A percentile compares a stretch with the other conserved stretches of the same genome.
Conservation (phyloP, 257 asterid genomes). For the Lantana camara region DNA sequence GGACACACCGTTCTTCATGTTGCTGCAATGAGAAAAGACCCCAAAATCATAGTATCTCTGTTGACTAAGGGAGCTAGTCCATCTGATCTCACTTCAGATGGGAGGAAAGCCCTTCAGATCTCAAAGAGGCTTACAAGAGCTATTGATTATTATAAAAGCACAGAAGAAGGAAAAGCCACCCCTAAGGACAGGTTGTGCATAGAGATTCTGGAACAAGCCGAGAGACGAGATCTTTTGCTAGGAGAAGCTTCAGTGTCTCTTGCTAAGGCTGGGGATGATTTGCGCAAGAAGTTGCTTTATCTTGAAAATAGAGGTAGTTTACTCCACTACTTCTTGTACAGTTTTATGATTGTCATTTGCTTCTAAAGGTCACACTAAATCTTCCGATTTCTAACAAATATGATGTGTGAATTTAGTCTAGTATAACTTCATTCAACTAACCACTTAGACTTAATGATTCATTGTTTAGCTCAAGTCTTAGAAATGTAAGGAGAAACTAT, state of each 20-base stretch:
- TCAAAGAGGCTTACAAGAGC: slow-evolving; percentile 86
- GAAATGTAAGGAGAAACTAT: background rate
- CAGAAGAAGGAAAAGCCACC: slow-evolving; percentile 78
- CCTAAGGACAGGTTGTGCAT: slow-evolving; percentile 86
- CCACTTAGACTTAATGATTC: slow-evolving; percentile 13
- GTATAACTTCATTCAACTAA: background rate
- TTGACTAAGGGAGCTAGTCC: slow-evolving; percentile 95
- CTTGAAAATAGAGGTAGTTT: slow-evolving; percentile 90
- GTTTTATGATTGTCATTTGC: slow-evolving; percentile 4
- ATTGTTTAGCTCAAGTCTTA: background rate
- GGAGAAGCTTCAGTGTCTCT: slow-evolving; percentile 97
- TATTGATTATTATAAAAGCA: slow-evolving; percentile 54
- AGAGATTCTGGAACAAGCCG: slow-evolving; percentile 96
- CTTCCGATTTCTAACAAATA: background rate
- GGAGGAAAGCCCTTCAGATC: slow-evolving; percentile 93
- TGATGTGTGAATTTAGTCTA: background rate
- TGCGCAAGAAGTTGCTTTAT: slow-evolving; percentile 76
- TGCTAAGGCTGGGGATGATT: slow-evolving; percentile 95
- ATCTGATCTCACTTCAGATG: slow-evolving; percentile 87
- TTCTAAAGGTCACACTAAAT: background rate
- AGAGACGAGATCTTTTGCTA: slow-evolving; percentile 79
- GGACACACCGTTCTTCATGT: slow-evolving; percentile 93
- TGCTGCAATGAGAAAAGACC: slow-evolving; percentile 96
- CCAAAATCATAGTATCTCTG: slow-evolving; percentile 83
- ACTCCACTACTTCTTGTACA: slow-evolving; percentile 5